Base-by-base conservation (phyloP, 768 basidiomycete genomes). In the Megacollybia marginata region DNA sequence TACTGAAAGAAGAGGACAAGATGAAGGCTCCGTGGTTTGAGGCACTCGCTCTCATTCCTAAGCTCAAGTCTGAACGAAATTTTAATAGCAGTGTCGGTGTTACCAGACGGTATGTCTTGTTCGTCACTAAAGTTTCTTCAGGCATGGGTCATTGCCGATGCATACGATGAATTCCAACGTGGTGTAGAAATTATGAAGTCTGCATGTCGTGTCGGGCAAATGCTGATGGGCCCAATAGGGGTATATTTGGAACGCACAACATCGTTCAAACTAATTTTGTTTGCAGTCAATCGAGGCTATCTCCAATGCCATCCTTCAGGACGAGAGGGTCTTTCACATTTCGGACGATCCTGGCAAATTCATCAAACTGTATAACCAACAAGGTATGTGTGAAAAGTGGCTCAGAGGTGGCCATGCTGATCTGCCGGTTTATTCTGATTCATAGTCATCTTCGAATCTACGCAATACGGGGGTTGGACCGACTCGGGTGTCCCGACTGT, bases 1-100 rank as follows among this genome's bases (percentile, higher is more conserved):
- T 50, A 0, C 23, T 28, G 23, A 36, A 28, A 40, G 42, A 32
- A 33, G 10, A 33, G 13, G 40, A 42, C 12, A 20, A 35, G 13
- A 52, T 49, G n/a, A 51, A 53, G 5, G 9, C 54, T 34, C 59
- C 60, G 15, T 62, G 60, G 60, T 48, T 56, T 28, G 45, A 49
- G 28, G 55, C 59, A 3, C 49, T 49, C 3, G 15, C 18, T 1
- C 48, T 57, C 6, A 4, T 58, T 16, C 46, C 55, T 4, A 18
- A 20, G 2, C 52, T 60, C 12, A 28, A 31, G 11, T 28, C 32
- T 4, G 33, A 53, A 42, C 31, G 48, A 11, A 51, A 56, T 15
- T 31, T 42, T 2, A 49, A 34, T 9, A 42, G 51, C 19, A 46
- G 53, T 44, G n/a, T 9, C 3, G 54, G 49, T 32, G 47, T 55